Percentiles rank a stretch among this genome's conserved stretches.
Conservation (phyloP, 116 monocot species). For the Posidonia oceanica region DNA sequence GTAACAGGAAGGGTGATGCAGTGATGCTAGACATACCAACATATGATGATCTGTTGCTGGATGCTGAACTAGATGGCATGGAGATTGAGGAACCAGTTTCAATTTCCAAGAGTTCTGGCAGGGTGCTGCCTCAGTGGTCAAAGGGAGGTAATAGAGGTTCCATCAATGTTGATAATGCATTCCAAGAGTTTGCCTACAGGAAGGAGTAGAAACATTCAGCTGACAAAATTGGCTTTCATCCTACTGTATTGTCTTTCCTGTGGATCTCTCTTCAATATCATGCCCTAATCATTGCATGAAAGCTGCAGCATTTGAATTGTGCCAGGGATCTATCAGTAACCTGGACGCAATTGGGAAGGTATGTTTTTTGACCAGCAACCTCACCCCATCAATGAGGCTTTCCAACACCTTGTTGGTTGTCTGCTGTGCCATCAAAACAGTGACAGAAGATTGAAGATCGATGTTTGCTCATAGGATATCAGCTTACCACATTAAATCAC, state of each 20-base stretch:
- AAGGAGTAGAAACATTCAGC: neutral
- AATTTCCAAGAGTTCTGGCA: neutral
- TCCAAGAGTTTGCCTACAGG: neutral
- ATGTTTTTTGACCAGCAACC: no score
- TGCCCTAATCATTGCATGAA: no score
- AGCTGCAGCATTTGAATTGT: no score
- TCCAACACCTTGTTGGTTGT: neutral
- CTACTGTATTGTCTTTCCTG: no score
- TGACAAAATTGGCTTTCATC: neutral
- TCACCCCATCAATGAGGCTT: neutral
- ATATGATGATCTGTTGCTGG: constrained; percentile 1
- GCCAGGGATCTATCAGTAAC: no score
- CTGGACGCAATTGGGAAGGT: no score
- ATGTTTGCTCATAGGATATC: no score
- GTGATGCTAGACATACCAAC: neutral
- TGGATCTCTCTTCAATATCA: no score
- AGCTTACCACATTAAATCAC: no score
- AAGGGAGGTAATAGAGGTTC: constrained; percentile 3
- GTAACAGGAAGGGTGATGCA: neutral
- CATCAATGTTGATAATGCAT: constrained; percentile 6
- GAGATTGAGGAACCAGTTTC: constrained; percentile 7
- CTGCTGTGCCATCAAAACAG: neutral
- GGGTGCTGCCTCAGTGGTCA: constrained; percentile 2
- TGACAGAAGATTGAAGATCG: no score
- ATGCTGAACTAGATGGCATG: constrained; percentile 10